Conservation (phyloP, 805 yeast genomes). For the Zygosaccharomyces lentus region DNA sequence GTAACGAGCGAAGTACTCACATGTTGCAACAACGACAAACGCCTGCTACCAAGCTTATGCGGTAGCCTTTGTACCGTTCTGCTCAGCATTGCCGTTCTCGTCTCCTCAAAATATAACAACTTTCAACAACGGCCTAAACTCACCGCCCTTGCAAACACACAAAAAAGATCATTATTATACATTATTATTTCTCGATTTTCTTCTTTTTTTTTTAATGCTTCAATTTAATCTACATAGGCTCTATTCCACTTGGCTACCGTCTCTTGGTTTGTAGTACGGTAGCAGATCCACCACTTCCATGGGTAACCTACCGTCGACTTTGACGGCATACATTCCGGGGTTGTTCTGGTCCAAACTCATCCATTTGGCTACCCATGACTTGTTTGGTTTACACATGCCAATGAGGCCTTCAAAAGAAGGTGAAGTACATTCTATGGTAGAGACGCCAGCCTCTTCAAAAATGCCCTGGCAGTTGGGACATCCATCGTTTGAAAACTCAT, state of each 20-base stretch:
- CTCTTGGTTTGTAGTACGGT: constrained; percentile 86
- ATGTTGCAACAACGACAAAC: constrained; percentile 17
- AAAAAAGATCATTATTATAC: not conserved
- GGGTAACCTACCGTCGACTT: constrained; percentile 87
- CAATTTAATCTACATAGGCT: constrained; percentile 4
- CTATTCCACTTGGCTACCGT: constrained; percentile 74
- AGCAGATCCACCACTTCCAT: constrained; percentile 74
- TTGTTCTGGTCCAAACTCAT: constrained; percentile 81
- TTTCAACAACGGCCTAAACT: not conserved
- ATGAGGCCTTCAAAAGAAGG: constrained; percentile 95
- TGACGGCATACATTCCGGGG: constrained; percentile 90
- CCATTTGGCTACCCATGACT: constrained; percentile 97
- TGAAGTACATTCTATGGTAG: constrained; percentile 86
- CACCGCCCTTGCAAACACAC: not conserved
- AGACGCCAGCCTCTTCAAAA: constrained; percentile 78
- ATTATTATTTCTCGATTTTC: not conserved
- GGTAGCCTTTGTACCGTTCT: constrained; percentile 2
- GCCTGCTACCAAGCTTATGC: constrained; percentile 7
- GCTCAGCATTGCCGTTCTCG: not conserved
- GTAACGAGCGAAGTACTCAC: constrained; percentile 26
- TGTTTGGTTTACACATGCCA: constrained; percentile 78
- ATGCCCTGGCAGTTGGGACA: constrained; percentile 96
- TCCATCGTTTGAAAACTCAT: constrained; percentile 75
- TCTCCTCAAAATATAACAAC: not conserved
- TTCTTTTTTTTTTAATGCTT: not conserved